A percentile compares a stretch with the other conserved stretches of the same genome.
These are phyloP conservation scores for Aspergillus sp. DNA, from an alignment of 2,329 filamentous ascomycete genomes.

Conservation along the genomic window DNA sequence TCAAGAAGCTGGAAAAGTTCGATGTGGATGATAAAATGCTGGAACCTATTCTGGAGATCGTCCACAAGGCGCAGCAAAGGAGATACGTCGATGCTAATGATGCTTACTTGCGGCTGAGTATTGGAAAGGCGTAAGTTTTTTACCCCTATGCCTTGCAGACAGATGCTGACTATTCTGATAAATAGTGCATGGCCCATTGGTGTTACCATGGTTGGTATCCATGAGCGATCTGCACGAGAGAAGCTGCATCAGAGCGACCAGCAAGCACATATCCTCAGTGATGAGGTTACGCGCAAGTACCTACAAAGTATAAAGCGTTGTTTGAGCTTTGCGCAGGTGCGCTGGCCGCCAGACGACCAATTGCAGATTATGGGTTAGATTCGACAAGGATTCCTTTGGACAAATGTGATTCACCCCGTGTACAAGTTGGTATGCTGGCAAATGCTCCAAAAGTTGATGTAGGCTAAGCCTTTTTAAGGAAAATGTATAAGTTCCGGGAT, in stretches of 20 bases:
- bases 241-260: conserved; percentile 76
- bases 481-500: no score
- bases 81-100: conserved; percentile 96
- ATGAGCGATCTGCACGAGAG: conserved; percentile 90
- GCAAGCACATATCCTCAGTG: conserved; percentile 92
- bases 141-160: not conserved
- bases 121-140: conserved; percentile 66
- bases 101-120: conserved; percentile 84
- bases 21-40: conserved; percentile 74
- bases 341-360: conserved; percentile 90
- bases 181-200: conserved; percentile 86
- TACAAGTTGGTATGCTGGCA: no score
- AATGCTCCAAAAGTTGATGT: no score
- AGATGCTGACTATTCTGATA: conserved; percentile 7
- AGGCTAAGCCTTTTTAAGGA: no score
- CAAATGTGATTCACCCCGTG: no score
- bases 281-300: conserved; percentile 92
- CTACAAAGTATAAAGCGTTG: conserved; percentile 97
- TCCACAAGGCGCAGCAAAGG: conserved; percentile 79
- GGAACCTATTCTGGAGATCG: conserved; percentile 81
- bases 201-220: conserved; percentile 99
- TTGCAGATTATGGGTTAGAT: conserved; percentile 84
- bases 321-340: conserved; percentile 89
- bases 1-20: conserved; percentile 77
- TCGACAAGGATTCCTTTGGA: no score